Evolutionary conservation across 1,139 yeast species (phyloP).

Genomic region (Magnusiomyces tetraspermus): DNA sequence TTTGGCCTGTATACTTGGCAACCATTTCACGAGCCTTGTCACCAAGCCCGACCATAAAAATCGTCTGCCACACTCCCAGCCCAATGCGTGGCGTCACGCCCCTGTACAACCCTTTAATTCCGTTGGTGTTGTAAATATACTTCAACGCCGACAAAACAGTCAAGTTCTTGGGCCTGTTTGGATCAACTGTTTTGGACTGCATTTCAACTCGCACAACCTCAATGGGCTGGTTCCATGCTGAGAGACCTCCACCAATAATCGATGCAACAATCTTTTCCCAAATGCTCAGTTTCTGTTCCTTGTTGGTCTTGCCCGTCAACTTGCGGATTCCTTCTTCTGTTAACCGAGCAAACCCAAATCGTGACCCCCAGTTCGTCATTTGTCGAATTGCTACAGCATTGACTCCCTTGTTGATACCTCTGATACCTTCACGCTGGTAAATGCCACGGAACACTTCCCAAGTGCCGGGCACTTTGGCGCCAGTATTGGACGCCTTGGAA

Average conservation of each 20-base stretch:
- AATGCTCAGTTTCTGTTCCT: constrained; percentile 52
- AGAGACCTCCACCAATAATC: constrained; percentile 90
- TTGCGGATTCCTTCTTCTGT: constrained; percentile 78
- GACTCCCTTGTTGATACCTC: constrained; percentile 95
- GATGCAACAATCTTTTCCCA: constrained; percentile 66
- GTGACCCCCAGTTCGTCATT: constrained; percentile 98
- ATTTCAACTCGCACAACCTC: constrained; percentile 96
- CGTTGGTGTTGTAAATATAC: constrained; percentile 70
- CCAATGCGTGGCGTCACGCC: constrained; percentile 98
- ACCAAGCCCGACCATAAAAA: constrained; percentile 97
- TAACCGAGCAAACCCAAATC: constrained; percentile 85
- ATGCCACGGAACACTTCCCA: constrained; percentile 82
- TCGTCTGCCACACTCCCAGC: constrained; percentile 95
- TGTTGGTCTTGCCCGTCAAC: constrained; percentile 49
- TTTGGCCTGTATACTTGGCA: constrained; percentile 48
- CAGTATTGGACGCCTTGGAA: constrained; percentile 60
- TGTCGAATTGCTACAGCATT: constrained; percentile 99
- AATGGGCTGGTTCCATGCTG: constrained; percentile 86
- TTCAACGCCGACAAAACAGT: constrained; percentile 69
- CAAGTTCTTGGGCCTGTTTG: constrained; percentile 89
- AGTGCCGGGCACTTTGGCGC: constrained; percentile 62
- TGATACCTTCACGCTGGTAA: constrained; percentile 73
- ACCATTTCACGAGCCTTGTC: constrained; percentile 73
- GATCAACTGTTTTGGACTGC: constrained; percentile 90
- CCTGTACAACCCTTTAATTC: constrained; percentile 83